Percentiles rank a stretch among this genome's conserved stretches.
phyloP scores from a whole-genome alignment of 1,139 yeast species.

The Nadsonia commutata region DNA sequence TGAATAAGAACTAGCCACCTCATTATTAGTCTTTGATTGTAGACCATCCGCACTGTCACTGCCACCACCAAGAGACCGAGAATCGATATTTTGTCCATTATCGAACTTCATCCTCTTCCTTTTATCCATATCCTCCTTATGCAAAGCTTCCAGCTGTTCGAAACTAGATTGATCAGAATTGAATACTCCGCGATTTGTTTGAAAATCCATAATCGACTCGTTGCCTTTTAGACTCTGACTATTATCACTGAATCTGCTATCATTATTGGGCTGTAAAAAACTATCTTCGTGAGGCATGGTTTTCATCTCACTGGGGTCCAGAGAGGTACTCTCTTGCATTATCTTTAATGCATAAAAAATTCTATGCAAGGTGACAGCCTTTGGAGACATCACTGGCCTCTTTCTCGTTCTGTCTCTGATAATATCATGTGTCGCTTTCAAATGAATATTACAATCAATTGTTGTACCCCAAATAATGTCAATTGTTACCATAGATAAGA shows the following conservation, averaged over 20 bases:
- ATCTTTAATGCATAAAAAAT: constrained; percentile 62
- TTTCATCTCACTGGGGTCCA: constrained; percentile 11
- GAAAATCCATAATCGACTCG: constrained; percentile 15
- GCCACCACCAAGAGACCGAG: neutral
- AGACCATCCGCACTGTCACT: constrained; percentile 9
- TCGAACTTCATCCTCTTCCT: neutral
- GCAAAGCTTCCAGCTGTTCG: constrained; percentile 7
- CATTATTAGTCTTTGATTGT: neutral
- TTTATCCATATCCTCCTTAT: constrained; percentile 27
- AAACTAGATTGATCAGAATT: neutral
- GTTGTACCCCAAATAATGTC: constrained; percentile 87
- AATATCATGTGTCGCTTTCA: constrained; percentile 63
- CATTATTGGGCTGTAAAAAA: constrained; percentile 8
- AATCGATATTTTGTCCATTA: neutral
- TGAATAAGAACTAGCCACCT: neutral
- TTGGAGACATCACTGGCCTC: constrained; percentile 54
- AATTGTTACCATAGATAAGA: constrained; percentile 74
- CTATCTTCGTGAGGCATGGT: constrained; percentile 7
- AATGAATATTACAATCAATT: constrained; percentile 69
- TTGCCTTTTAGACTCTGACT: constrained; percentile 14
- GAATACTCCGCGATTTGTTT: constrained; percentile 2
- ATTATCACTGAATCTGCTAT: constrained; percentile 8
- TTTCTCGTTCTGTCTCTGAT: constrained; percentile 53
- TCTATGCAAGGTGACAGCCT: constrained; percentile 64
- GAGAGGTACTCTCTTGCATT: constrained; percentile 42